Conservation (phyloP, 2,329 filamentous ascomycete genomes). For the Mycogone perniciosa region DNA sequence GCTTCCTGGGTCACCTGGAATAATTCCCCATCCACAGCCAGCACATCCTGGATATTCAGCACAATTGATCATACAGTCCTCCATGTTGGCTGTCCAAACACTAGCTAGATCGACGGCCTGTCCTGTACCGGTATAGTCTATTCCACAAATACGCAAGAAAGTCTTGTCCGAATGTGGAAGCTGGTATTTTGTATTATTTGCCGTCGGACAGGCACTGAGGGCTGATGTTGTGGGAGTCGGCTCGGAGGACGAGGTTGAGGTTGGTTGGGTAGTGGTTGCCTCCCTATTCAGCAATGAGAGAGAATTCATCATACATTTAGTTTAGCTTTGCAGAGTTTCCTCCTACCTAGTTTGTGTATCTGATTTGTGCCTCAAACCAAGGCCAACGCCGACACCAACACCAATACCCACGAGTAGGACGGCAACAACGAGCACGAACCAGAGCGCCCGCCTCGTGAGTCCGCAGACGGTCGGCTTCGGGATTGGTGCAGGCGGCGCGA, state of each 20-base stretch:
- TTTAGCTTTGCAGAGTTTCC: constrained; percentile 1
- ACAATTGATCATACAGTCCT: constrained; percentile 40
- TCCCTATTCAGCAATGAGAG: background rate
- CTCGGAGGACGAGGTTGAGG: constrained; percentile 17
- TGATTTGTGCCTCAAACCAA: constrained; percentile 21
- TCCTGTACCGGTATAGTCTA: constrained; percentile 36
- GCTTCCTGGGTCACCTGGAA: constrained; percentile 32
- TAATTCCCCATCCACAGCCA: constrained; percentile 39
- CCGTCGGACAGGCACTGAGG: constrained; percentile 33
- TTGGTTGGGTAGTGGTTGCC: background rate
- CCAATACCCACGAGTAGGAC: constrained; percentile 32
- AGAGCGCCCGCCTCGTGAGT: constrained; percentile 28
- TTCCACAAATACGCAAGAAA: constrained; percentile 40
- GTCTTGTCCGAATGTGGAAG: constrained; percentile 34
- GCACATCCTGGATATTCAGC: constrained; percentile 34
- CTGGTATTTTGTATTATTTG: constrained; percentile 38
- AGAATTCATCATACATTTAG: constrained; percentile 1
- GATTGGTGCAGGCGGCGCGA: constrained; percentile 9
- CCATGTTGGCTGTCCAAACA: constrained; percentile 32
- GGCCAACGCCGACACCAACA: constrained; percentile 35
- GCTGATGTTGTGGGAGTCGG: constrained; percentile 20
- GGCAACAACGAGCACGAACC: constrained; percentile 24
- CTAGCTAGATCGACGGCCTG: constrained; percentile 30
- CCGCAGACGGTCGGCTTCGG: constrained; percentile 17
- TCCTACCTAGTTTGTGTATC: constrained; percentile 1